Evolutionary conservation across 192 early-diverging fungal genomes (phyloP), one percentile per base, ranked within the genome.

Genomic region (Podila epigama): DNA sequence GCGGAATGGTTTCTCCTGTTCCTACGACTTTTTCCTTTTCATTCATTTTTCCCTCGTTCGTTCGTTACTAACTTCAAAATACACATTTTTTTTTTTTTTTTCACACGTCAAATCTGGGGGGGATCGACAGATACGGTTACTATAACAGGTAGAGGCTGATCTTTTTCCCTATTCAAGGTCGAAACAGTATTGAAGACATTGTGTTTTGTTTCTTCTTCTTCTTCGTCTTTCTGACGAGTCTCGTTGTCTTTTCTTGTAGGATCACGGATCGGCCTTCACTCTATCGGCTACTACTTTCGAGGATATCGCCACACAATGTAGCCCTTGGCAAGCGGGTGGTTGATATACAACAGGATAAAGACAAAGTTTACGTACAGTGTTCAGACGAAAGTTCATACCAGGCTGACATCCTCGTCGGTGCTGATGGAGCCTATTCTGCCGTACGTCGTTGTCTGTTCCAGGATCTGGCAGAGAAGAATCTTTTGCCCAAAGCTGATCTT

Each of bases 81-180:
- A 32, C 32, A 8, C 27, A 58, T 7, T 58, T 27, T 51, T 1
- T 53, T 34, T 31, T 36, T 32, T 58, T 48, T n/a, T 15, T 57
- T 50, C 25, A 7, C 39, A 27, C 15, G 31, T 25, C 53, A 35
- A n/a, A 66, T 60, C 63, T 27, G n/a, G n/a, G n/a, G n/a, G n/a
- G n/a, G n/a, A n/a, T n/a, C n/a, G n/a, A n/a, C n/a, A 59, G 70
- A 66, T 73, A 73, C 61, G 70, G 70, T 37, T 73, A 73, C 60
- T 51, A 73, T 31, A 73, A 61, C 41, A 73, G 70, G 70, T 61
- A 61, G n/a, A n/a, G n/a, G n/a, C n/a, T 20, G 20, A 9, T 5
- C 41, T n/a, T 22, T 20, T 15, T 48, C 44, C 44, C 4, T 13
- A 27, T 25, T 33, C 27, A 25, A n/a, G 28, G 28, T 44, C n/a